Evolutionary conservation across 1,284 basidiomycete genomes (phyloP), one percentile per base, ranked within the genome.

Genomic region (Phylloporus sp.): DNA sequence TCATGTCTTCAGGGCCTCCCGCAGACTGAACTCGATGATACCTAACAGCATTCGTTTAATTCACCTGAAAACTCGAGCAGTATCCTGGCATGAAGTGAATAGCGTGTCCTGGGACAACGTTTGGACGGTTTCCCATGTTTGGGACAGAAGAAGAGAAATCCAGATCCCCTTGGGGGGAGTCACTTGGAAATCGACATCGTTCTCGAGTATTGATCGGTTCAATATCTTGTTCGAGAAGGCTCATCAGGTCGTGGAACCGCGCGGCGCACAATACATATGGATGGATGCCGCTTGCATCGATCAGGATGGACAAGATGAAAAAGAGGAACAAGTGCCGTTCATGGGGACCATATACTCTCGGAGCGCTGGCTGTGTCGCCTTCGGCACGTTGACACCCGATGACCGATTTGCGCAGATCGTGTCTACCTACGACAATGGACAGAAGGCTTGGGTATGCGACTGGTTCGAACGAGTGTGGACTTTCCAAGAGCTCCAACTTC

Each of bases 381-480:
- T 61, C 20, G 60, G 56, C n/a, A 60, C 40, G 31, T 31, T 37
- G 7, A 37, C 57, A 8, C 22, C 39, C 11, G 47, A 61, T 8
- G 47, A 60, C 22, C 31, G 12, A 29, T 61, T 61, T 51, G 60
- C 17, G 5, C 24, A 42, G 39, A 60, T 61, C 31, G 40, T 17
- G 20, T 51, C 39, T 20, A 42, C 56, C 18, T n/a, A 26, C 46
- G 39, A 61, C 6, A 39, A 4, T 7, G 56, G 47, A 5, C 46
- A 31, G n/a, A 61, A 60, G 37, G 60, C 47, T 10, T 61, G 60
- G 56, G 60, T 61, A 20, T 61, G 60, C 24, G 26, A 44, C 26
- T 61, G 60, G 60, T 61, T 61, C 31, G 60, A 60, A 40, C 47
- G 60, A 24, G 60, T 61, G 4, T 61, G 60, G 60, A 61, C 60